Percentiles rank a stretch among this genome's conserved stretches.
Conservation (phyloP, 2,329 filamentous ascomycete species). For the Eutypa lata region DNA sequence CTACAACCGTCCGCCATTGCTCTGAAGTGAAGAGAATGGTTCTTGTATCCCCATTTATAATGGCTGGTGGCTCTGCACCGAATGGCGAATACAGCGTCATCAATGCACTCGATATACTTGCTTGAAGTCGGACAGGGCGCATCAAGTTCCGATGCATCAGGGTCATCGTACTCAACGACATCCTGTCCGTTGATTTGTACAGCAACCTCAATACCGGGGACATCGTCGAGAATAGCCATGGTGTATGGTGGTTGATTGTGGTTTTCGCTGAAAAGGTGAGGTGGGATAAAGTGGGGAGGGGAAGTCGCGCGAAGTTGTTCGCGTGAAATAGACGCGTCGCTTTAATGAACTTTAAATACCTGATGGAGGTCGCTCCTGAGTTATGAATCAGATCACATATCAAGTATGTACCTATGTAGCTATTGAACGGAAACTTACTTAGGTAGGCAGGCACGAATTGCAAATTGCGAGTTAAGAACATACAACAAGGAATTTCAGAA, state of each 20-base stretch:
- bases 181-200: conserved; percentile 19
- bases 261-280: too few relatives aligned
- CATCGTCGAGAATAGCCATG: conserved; percentile 22
- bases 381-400: too few relatives aligned
- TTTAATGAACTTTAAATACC: too few relatives aligned
- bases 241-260: neutral
- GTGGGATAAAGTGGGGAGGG: neutral
- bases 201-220: conserved; percentile 21
- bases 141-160: conserved; percentile 11
- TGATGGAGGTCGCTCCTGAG: too few relatives aligned
- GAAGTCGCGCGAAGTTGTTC: too few relatives aligned
- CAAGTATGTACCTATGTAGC: too few relatives aligned
- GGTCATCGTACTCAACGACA: conserved; percentile 20
- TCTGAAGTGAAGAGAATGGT: conserved; percentile 6
- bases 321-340: too few relatives aligned
- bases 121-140: conserved; percentile 8
- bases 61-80: conserved; percentile 2
- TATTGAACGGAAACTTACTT: too few relatives aligned
- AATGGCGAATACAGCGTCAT: conserved; percentile 23
- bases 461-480: too few relatives aligned
- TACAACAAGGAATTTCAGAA: too few relatives aligned
- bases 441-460: too few relatives aligned
- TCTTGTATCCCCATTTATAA: conserved; percentile 21
- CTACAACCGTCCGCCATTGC: conserved; percentile 20
- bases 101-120: conserved; percentile 29